Evolutionary conservation across 2,329 filamentous ascomycete genomes (phyloP), one percentile per base, ranked within the genome.

Genomic region (Didymella arachidicola): DNA sequence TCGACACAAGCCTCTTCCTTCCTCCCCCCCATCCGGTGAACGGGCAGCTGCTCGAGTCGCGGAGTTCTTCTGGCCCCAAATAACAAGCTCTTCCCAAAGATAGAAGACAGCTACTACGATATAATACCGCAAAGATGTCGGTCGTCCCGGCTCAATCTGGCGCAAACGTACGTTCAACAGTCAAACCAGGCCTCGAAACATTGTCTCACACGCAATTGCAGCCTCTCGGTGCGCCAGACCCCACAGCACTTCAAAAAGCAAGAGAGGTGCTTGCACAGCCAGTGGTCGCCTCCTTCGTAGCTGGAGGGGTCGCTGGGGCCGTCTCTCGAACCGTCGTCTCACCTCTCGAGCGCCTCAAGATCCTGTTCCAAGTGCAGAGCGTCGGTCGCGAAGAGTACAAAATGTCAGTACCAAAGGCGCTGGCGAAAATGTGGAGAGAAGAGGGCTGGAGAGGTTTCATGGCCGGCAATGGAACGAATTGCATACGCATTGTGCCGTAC

Each of bases 251-350:
- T 45, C 62, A 75, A 53, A 71, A 66, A 53, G 50, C 72, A 38
- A 66, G 69, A 49, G 66, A 71, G 46, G 61, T 74, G 41, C 60
- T 97, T 62, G 89, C 93, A 10, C 90, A 96, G 64, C 93, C 94
- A 4, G 89, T 97, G 38, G 81, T 93, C 32, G 94, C 95, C 41
- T 93, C 95, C 32, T 99, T 99, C 73, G 90, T 96, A 71, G 95
- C 92, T 29, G 95, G 95, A 61, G 95, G 95, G 66, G 88, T 97
- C 22, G 95, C 95, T 16, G 95, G 95, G 58, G 95, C 95, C 42
- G 94, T 99, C n/a, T 98, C 95, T 30, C 87, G 95, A 74, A 99
- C 95, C 25, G 94, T 98, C 46, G 95, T 99, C 4, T 98, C 94
- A 16, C 95, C 95, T 3, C 87, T 99, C 36, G 95, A 99, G 79